Percentiles rank a stretch among this genome's conserved stretches.
Evolutionary conservation across 2,329 filamentous ascomycete genomes (phyloP).

Genomic region (Hypocreales sp.): DNA sequence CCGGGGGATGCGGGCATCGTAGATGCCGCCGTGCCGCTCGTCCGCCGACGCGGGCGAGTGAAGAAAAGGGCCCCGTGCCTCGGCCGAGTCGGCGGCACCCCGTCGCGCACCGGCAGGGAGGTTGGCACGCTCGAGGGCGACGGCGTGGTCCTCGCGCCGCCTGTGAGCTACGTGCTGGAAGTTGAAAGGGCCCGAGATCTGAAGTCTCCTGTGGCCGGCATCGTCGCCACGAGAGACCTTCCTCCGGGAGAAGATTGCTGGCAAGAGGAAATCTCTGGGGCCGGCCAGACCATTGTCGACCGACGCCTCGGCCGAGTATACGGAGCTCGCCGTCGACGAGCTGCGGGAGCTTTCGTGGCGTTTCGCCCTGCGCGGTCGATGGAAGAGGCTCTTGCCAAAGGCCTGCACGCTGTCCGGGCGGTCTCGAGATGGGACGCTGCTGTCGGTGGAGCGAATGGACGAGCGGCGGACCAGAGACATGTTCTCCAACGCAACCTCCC

Average conservation of each 20-base stretch:
- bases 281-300: slow-evolving; percentile 16
- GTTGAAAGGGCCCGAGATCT: slow-evolving; percentile 50
- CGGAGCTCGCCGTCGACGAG: slow-evolving; percentile 30
- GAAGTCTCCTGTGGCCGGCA: slow-evolving; percentile 22
- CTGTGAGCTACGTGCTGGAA: slow-evolving; percentile 51
- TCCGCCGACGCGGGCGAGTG: too few relatives aligned
- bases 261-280: slow-evolving; percentile 29
- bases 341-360: slow-evolving; percentile 33
- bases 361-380: slow-evolving; percentile 32
- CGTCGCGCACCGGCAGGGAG: too few relatives aligned
- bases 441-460: slow-evolving; percentile 37
- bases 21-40: background rate
- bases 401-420: slow-evolving; percentile 43
- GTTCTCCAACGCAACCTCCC: slow-evolving; percentile 33
- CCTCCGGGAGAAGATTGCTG: slow-evolving; percentile 35
- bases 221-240: slow-evolving; percentile 21
- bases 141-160: slow-evolving; percentile 29
- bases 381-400: slow-evolving; percentile 44
- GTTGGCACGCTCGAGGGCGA: slow-evolving; percentile 6
- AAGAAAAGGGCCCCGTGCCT: too few relatives aligned
- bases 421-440: slow-evolving; percentile 35
- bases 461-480: slow-evolving; percentile 36
- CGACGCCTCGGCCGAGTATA: slow-evolving; percentile 28
- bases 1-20: slow-evolving; percentile 1
- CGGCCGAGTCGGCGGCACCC: too few relatives aligned